These are phyloP conservation scores for Ascochyta lentis DNA, from an alignment of 2,329 filamentous ascomycete species.

Conservation along the genomic window DNA sequence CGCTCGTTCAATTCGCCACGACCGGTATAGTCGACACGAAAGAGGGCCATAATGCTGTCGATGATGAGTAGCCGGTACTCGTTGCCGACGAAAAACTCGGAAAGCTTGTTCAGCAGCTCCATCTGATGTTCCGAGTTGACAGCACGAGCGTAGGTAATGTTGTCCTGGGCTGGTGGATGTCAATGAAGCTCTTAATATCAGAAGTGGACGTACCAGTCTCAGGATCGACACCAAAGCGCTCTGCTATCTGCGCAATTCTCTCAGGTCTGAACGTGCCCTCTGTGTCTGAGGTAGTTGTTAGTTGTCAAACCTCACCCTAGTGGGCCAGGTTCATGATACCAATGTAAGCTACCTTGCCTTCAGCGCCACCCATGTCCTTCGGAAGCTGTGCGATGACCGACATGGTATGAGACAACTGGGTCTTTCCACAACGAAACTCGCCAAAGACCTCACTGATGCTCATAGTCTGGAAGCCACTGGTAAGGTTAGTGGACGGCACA, in stretches of 20 bases:
- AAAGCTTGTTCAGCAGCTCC: slow-evolving; percentile 67
- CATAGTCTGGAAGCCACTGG: slow-evolving; percentile 71
- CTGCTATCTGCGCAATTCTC: slow-evolving; percentile 70
- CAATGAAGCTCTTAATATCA: slow-evolving; percentile 54
- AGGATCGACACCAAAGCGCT: slow-evolving; percentile 63
- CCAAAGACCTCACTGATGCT: slow-evolving; percentile 71
- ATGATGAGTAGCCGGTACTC: slow-evolving; percentile 72
- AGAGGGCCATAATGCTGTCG: slow-evolving; percentile 74
- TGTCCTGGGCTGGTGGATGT: slow-evolving; percentile 66
- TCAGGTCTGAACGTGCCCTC: slow-evolving; percentile 67
- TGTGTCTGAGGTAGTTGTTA: slow-evolving; percentile 49
- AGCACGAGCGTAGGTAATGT: slow-evolving; percentile 70
- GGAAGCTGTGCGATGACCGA: slow-evolving; percentile 67
- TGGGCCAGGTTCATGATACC: slow-evolving; percentile 45
- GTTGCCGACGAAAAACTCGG: slow-evolving; percentile 66
- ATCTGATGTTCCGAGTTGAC: slow-evolving; percentile 71
- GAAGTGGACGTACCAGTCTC: slow-evolving; percentile 33
- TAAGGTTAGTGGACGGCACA: slow-evolving; percentile 16
- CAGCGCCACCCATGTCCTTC: slow-evolving; percentile 68
- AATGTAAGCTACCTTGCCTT: slow-evolving; percentile 74
- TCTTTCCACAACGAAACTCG: slow-evolving; percentile 72
- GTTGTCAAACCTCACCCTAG: background rate
- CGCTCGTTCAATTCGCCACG: slow-evolving; percentile 72
- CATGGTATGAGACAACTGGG: slow-evolving; percentile 73
- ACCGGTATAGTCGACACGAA: slow-evolving; percentile 71